A percentile compares a stretch with the other conserved stretches of the same genome.
phyloP scores from a whole-genome alignment of 2,329 filamentous ascomycete species.

The Colletotrichum filicis region DNA sequence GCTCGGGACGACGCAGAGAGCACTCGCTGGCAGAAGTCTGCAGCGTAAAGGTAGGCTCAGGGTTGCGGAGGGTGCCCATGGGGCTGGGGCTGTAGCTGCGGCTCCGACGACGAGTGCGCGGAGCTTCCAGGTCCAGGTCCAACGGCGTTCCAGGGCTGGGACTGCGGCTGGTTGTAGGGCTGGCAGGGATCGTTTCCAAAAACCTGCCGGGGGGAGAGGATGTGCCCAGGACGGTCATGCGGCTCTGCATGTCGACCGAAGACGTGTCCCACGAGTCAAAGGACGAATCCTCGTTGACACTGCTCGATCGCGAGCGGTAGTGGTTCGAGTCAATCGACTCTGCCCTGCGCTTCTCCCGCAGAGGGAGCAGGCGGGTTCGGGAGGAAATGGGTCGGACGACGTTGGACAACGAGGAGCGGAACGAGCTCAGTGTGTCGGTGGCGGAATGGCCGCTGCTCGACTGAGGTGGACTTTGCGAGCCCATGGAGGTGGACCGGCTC shows the following conservation, averaged over 20 bases:
- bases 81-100: conserved; percentile 64
- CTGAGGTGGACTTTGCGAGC: conserved; percentile 53
- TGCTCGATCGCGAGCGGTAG: conserved; percentile 47
- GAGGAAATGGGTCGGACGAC: conserved; percentile 67
- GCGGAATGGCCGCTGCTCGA: conserved; percentile 58
- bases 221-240: conserved; percentile 65
- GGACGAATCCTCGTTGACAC: conserved; percentile 62
- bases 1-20: conserved; percentile 23
- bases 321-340: conserved; percentile 60
- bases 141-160: conserved; percentile 71
- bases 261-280: conserved; percentile 84
- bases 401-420: conserved; percentile 60
- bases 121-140: conserved; percentile 60
- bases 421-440: conserved; percentile 57
- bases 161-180: conserved; percentile 71
- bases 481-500: conserved; percentile 44
- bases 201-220: conserved; percentile 60
- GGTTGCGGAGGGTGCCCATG: conserved; percentile 37
- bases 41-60: conserved; percentile 41
- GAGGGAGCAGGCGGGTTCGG: conserved; percentile 63
- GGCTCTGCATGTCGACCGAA: conserved; percentile 70
- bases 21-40: conserved; percentile 60
- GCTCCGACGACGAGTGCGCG: conserved; percentile 55
- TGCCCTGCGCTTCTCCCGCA: conserved; percentile 54
- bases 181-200: conserved; percentile 78